Percentiles rank a stretch among this genome's conserved stretches.
These are phyloP conservation scores for Ampelocalamus luodianensis DNA, from an alignment of 176 grass and related monocot genomes.

Conservation along the genomic window DNA sequence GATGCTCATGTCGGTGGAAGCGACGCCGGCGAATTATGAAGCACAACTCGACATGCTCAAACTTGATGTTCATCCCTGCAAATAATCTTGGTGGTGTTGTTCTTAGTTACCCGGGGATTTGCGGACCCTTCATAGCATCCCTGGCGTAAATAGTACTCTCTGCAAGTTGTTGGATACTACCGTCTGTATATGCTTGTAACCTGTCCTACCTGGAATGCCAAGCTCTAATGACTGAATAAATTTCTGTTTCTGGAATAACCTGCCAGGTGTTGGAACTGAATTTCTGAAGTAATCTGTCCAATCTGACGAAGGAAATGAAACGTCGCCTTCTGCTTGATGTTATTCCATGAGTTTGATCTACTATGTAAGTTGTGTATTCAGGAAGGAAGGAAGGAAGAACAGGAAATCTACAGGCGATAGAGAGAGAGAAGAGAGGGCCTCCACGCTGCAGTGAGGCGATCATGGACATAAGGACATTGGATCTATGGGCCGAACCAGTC, in stretches of 20 bases:
- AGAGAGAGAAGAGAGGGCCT: too few relatives aligned
- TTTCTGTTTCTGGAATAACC: neutral
- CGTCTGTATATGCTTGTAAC: conserved; percentile 52
- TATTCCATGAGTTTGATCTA: neutral
- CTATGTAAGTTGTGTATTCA: neutral
- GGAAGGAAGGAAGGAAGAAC: neutral
- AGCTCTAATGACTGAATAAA: conserved; percentile 41
- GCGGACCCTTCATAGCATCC: conserved; percentile 50
- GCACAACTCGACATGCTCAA: neutral
- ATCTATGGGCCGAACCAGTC: neutral
- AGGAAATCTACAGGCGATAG: neutral
- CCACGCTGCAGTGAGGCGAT: neutral
- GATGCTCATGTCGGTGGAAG: conserved; percentile 65
- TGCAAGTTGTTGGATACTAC: conserved; percentile 18
- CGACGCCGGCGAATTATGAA: conserved; percentile 72
- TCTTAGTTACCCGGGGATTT: conserved; percentile 33
- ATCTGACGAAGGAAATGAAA: neutral
- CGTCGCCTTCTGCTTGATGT: neutral
- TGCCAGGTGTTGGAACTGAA: neutral
- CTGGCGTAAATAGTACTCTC: conserved; percentile 38
- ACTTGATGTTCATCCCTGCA: conserved; percentile 36
- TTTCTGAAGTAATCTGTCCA: neutral
- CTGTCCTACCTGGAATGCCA: conserved; percentile 20
- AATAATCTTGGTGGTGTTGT: conserved; percentile 43
- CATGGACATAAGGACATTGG: neutral